Evolutionary conservation across 305 asterid species (phyloP), one percentile per base, ranked within the genome.

Genomic region (Coffea humblotiana): DNA sequence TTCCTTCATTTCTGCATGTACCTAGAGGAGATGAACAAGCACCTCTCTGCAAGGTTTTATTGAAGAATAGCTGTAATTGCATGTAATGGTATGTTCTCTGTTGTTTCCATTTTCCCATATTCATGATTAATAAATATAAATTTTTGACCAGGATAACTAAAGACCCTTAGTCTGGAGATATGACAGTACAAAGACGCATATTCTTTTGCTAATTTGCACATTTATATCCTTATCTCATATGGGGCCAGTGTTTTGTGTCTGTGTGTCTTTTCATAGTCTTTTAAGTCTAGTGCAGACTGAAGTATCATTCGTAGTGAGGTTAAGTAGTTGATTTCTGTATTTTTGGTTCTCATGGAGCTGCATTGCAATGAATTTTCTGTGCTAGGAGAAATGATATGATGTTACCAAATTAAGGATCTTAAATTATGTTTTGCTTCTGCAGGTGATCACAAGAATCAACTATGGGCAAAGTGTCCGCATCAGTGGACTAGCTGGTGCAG

Each of bases 401-500:
- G 63, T 18, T 56, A 6, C 1, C 7, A 3, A 40, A 56, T 56
- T 56, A 3, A 56, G n/a, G 8, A 56, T 18, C 21, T 56, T 18
- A 23, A 4, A n/a, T 9, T 18, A 43, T 43, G 40, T 4, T 2
- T 25, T 80, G 47, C 51, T 69, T 80, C 74, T 85, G 80, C 83
- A 94, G 98, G 97, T 95, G 78, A 93, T 95, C 83, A 93, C 97
- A 8, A 91, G 99, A 88, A 89, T 95, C 85, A 95, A 95, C 72
- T 95, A 95, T 52, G 99, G 99, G 77, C 99, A 93, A 87, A 92
- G 99, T 86, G 89, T 90, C 81, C 84, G 87, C 84, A 92, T 95
- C 51, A 93, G 97, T 86, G 99, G 97, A 78, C 93, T 95, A 63
- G 98, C 98, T 75, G 99, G 99, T 76, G 93, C 93, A 77, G 99